These are phyloP conservation scores for Cruciata laevipes DNA, from an alignment of 257 asterid species.

Conservation along the genomic window DNA sequence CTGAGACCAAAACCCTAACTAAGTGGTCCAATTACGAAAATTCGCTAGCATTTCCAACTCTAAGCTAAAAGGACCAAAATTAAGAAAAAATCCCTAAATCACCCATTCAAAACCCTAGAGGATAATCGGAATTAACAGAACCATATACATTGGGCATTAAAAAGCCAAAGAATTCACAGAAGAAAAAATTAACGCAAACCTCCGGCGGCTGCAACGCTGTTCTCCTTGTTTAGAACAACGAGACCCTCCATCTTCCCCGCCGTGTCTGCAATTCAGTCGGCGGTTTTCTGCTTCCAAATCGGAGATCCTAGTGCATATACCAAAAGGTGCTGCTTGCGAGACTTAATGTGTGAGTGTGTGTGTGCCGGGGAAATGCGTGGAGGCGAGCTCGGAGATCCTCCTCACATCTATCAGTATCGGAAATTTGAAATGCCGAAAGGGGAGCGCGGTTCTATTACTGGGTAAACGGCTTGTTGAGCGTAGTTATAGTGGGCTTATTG, in stretches of 20 bases:
- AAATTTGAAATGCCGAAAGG: constrained; percentile 9
- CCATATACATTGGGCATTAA: not conserved
- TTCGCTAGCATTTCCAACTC: not conserved
- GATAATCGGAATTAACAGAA: not conserved
- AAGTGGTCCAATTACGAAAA: not conserved
- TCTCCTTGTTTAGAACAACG: constrained; percentile 25
- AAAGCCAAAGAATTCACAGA: not conserved
- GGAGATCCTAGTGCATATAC: not conserved
- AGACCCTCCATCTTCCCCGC: constrained; percentile 24
- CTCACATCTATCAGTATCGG: not conserved
- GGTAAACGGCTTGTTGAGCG: constrained; percentile 2
- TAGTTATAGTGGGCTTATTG: not conserved
- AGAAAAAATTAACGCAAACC: constrained; percentile 23
- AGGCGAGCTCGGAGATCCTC: not conserved
- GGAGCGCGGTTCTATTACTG: not conserved
- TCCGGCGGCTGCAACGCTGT: constrained; percentile 15
- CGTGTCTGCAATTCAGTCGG: not conserved
- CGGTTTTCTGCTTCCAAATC: not conserved
- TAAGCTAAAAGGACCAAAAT: not conserved
- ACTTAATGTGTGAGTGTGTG: not conserved
- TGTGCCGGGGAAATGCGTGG: not conserved
- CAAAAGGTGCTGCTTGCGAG: not conserved
- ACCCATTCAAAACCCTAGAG: not conserved
- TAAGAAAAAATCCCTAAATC: not conserved
- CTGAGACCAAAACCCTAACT: constrained; percentile 1